These are phyloP conservation scores for Globisporangium polare DNA, from an alignment of 352 stramenopile genomes.

Conservation along the genomic window DNA sequence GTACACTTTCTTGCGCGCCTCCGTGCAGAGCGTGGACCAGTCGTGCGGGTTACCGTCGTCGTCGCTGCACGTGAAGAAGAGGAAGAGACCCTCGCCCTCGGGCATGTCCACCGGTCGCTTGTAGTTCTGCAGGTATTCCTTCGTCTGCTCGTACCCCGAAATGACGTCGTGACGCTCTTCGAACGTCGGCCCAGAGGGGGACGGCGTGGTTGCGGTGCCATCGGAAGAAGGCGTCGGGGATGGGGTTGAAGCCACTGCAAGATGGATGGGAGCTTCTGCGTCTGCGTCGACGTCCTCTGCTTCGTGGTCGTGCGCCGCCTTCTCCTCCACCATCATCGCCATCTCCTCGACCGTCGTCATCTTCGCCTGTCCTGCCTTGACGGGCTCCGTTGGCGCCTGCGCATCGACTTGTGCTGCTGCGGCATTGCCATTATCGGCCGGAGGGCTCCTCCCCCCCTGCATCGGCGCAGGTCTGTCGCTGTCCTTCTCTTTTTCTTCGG, in stretches of 20 bases:
- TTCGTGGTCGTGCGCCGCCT: conserved; percentile 15
- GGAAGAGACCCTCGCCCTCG: conserved; percentile 40
- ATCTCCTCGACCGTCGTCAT: conserved; percentile 1
- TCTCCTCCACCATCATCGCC: conserved; percentile 12
- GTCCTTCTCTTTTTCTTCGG: not conserved
- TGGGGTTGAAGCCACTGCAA: not conserved
- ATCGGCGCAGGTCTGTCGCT: not conserved
- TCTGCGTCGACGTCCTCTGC: conserved; percentile 1
- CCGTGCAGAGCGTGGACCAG: conserved; percentile 44
- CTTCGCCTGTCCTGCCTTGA: too few relatives aligned
- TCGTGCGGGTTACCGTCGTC: conserved; percentile 35
- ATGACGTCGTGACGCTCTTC: conserved; percentile 43
- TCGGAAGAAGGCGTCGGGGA: not conserved
- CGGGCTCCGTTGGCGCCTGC: conserved; percentile 5
- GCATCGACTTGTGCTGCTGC: not conserved
- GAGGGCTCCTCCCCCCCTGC: not conserved
- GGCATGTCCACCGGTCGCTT: conserved; percentile 14
- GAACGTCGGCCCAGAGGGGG: conserved; percentile 15
- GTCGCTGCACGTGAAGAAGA: conserved; percentile 70
- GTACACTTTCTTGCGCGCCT: conserved; percentile 46
- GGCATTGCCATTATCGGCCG: not conserved
- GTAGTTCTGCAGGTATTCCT: conserved; percentile 47
- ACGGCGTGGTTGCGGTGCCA: not conserved
- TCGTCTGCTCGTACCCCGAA: conserved; percentile 42
- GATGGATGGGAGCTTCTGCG: conserved; percentile 9